Conservation (phyloP, 305 asterid species). For the Rubia peregrina region DNA sequence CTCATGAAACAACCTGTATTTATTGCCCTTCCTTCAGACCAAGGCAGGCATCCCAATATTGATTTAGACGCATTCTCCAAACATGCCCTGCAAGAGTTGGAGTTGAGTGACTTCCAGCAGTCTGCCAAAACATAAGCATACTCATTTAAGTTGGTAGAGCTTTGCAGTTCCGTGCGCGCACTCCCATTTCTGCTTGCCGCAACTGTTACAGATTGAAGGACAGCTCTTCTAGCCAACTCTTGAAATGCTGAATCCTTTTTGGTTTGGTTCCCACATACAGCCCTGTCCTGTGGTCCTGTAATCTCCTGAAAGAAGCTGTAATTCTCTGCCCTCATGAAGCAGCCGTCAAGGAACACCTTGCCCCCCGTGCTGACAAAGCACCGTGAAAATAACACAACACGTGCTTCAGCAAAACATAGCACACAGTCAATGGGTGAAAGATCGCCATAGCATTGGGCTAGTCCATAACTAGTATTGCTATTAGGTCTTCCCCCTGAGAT, state of each 20-base stretch:
- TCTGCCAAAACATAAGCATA: slow-evolving; percentile 23
- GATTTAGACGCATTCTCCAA: slow-evolving; percentile 26
- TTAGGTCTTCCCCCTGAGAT: slow-evolving; percentile 14
- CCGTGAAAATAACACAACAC: slow-evolving; percentile 4
- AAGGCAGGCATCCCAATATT: slow-evolving; percentile 27
- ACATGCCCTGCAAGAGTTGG: slow-evolving; percentile 22
- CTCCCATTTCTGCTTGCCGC: slow-evolving; percentile 22
- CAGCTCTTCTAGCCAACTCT: slow-evolving; percentile 14
- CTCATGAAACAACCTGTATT: slow-evolving; percentile 33
- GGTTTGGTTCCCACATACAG: slow-evolving; percentile 15
- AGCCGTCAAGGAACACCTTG: slow-evolving; percentile 28
- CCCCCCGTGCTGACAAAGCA: slow-evolving; percentile 23
- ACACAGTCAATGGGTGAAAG: slow-evolving; percentile 23
- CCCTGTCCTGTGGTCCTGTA: slow-evolving; percentile 1
- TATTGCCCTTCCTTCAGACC: slow-evolving; percentile 28
- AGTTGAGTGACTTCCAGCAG: slow-evolving; percentile 29
- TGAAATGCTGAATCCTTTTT: slow-evolving; percentile 12
- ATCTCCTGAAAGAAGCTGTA: slow-evolving; percentile 28
- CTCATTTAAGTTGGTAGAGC: background rate
- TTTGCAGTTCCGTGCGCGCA: slow-evolving; percentile 7
- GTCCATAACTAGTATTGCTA: slow-evolving; percentile 13
- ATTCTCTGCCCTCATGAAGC: slow-evolving; percentile 26
- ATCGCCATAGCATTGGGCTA: slow-evolving; percentile 35
- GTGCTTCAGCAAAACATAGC: slow-evolving; percentile 30
- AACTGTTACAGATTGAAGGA: slow-evolving; percentile 18